Percentiles rank a stretch among this genome's conserved stretches.
Conservation (phyloP, 805 yeast genomes). For the Jamesozyma jinghongensis region DNA sequence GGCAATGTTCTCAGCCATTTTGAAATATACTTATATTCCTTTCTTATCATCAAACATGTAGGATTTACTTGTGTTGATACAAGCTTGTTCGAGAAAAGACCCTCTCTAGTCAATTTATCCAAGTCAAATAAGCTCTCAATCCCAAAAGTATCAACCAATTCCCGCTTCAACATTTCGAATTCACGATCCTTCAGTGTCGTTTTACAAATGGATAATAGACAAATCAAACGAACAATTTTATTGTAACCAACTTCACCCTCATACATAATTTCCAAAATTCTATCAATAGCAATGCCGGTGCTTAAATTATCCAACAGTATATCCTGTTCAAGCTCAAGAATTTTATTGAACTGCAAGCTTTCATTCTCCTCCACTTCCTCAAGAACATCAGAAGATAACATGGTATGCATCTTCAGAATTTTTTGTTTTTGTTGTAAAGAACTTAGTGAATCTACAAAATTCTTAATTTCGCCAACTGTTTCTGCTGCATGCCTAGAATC, state of each 20-base stretch:
- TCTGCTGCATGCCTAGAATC: constrained; percentile 49
- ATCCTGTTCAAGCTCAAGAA: constrained; percentile 61
- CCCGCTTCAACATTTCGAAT: constrained; percentile 43
- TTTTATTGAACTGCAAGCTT: constrained; percentile 32
- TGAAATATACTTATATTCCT: constrained; percentile 19
- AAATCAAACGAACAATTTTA: constrained; percentile 43
- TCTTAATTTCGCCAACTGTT: constrained; percentile 55
- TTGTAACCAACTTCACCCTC: constrained; percentile 32
- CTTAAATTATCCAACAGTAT: constrained; percentile 47
- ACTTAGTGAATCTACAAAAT: constrained; percentile 62
- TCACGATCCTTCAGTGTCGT: constrained; percentile 65
- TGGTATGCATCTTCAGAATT: constrained; percentile 62
- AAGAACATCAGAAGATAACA: constrained; percentile 58
- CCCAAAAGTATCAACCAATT: constrained; percentile 59
- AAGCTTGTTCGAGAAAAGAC: constrained; percentile 16
- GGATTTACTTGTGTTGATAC: neutral
- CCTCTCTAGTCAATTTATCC: constrained; percentile 16
- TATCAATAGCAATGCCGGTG: constrained; percentile 27
- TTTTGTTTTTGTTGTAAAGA: constrained; percentile 59
- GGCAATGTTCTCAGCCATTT: constrained; percentile 23
- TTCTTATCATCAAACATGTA: constrained; percentile 9
- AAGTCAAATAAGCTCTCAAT: constrained; percentile 28
- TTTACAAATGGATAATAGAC: constrained; percentile 52
- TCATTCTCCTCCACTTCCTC: constrained; percentile 32
- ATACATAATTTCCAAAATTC: constrained; percentile 43